Evolutionary conservation across 1,284 basidiomycete genomes (phyloP), one percentile per base, ranked within the genome.

Genomic region (Microbotryum intermedium): DNA sequence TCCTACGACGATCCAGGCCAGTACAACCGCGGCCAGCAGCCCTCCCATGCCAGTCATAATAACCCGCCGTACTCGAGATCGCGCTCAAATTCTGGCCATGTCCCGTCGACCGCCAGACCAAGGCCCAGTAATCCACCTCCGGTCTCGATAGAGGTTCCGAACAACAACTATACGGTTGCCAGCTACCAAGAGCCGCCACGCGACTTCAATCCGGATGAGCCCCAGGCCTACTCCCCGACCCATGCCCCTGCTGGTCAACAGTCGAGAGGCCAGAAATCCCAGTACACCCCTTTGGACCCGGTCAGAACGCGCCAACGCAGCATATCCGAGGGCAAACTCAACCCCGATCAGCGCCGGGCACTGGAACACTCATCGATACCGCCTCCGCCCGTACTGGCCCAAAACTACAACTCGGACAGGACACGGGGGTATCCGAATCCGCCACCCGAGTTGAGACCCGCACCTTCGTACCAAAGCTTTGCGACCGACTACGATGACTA

Each of bases 171-270:
- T 20, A 28, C 23, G 9, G 11, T 25, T 23, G 23, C n/a, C 48
- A 44, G 30, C 7, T 30, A 25, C 20, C 26, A 51, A 26, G 50
- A 51, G 25, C 48, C 53, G 1, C 59, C 59, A 6, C 59, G 53
- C 16, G 65, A 66, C 52, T 66, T 64, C 25, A 53, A 66, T 29
- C 65, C 65, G n/a, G 49, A 45, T 23, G 4, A 20, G n/a, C 10
- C 58, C 6, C 11, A 46, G 25, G 44, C 54, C 52, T 29, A 23
- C 7, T 43, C 39, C 11, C 47, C 29, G 21, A 25, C 46, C 10
- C 54, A 52, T n/a, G 25, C n/a, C n/a, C 50, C 51, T 7, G 16
- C 47, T 6, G 34, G 50, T 11, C 29, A 45, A 26, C 47, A 54
- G 28, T 16, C 11, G 23, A 30, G 26, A 6, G 50, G 11, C 18